Conservation (phyloP, 1,284 basidiomycete genomes). For the Ceratobasidium sp. region DNA sequence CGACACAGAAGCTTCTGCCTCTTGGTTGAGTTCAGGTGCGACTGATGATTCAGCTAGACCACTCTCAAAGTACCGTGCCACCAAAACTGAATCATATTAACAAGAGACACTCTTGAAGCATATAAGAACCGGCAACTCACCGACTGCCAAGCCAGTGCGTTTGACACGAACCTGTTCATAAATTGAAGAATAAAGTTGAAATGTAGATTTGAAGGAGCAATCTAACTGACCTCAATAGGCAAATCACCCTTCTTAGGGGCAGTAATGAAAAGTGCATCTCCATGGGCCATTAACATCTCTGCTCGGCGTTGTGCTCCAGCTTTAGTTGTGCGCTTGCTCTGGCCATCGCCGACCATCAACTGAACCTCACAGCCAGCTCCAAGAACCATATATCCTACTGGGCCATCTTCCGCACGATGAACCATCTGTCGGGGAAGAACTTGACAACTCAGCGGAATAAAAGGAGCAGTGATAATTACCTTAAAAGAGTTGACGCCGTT, state of each 20-base stretch:
- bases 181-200: neutral
- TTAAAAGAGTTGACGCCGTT: slow-evolving; percentile 13
- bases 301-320: slow-evolving; percentile 12
- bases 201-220: too few species aligned
- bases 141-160: slow-evolving; percentile 26
- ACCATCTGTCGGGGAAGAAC: slow-evolving; percentile 12
- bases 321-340: slow-evolving; percentile 27
- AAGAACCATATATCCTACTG: slow-evolving; percentile 35
- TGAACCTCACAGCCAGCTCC: slow-evolving; percentile 33
- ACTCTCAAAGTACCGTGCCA: neutral
- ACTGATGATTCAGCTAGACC: neutral
- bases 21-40: neutral
- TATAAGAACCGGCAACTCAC: slow-evolving; percentile 2
- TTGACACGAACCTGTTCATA: slow-evolving; percentile 37
- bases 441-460: neutral
- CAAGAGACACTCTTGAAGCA: neutral
- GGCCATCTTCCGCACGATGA: slow-evolving; percentile 34
- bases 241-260: slow-evolving; percentile 1
- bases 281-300: slow-evolving; percentile 35
- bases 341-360: slow-evolving; percentile 29
- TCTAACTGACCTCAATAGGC: slow-evolving; percentile 30
- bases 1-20: neutral
- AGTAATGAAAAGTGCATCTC: slow-evolving; percentile 24
- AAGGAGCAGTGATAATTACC: neutral
- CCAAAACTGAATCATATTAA: neutral